Base-by-base conservation (phyloP, 1,139 yeast species). In the Geotrichum restrictum region DNA sequence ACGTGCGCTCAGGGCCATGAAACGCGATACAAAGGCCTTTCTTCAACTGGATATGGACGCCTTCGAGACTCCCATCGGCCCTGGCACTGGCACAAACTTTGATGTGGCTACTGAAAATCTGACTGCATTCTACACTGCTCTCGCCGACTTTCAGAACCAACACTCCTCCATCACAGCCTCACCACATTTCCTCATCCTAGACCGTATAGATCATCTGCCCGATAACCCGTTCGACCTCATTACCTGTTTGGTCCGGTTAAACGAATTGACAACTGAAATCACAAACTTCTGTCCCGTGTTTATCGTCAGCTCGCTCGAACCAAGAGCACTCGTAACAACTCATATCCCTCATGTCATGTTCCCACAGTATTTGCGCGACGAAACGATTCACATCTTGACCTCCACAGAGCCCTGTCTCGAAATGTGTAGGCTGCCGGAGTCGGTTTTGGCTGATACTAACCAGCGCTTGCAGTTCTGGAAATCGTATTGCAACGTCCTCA, bases 201-300 rank as follows among this genome's bases (percentile, higher is more conserved):
- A 82, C 59, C 66, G 82, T 10, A 71, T 80, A 33, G 87, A 82
- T 61, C 75, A 74, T 55, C 72, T 82, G 42, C 74, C 75, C 60
- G 87, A 80, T 38, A 70, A 74, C 22, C 69, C 75, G 0, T 69
- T 71, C 13, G 79, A 74, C 8, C 57, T 82, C 8, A 71, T 75
- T 53, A 66, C 73, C n/a, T 73, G 78, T 10, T 77, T 82, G 59
- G 61, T 75, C 1, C 69, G 79, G 45, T 59, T 81, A 36, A 71
- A 72, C 31, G 87, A 82, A 59, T 58, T 69, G 16, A 24, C 29
- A 5, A 52, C 67, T 33, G 49, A 62, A 16, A 51, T 50, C 3
- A 31, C 39, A 6, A 69, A 70, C 51, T 46, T 74, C 11, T 60
- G 66, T 10, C 65, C 73, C 3, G 61, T 74, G 3, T 71, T 72